phyloP scores from a whole-genome alignment of 1,284 basidiomycete genomes.

The Schizophyllum amplum region DNA sequence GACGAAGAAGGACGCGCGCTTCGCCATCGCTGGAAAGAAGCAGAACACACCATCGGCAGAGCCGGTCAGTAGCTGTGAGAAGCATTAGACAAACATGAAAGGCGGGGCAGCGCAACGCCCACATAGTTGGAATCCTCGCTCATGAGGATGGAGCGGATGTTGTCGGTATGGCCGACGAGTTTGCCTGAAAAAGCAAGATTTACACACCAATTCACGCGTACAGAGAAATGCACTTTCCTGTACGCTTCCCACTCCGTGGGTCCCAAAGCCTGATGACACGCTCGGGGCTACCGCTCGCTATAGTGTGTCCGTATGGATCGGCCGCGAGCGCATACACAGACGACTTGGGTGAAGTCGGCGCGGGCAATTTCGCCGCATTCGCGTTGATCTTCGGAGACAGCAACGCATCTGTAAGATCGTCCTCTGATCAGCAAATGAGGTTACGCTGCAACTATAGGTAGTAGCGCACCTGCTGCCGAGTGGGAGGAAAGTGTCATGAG shows the following conservation, averaged over 20 bases:
- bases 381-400: not conserved
- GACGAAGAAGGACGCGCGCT: too few species aligned
- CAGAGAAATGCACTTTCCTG: too few species aligned
- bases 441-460: not conserved
- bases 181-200: too few species aligned
- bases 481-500: constrained; percentile 40
- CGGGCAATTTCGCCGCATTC: constrained; percentile 47
- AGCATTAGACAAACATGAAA: constrained; percentile 6
- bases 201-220: too few species aligned
- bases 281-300: constrained; percentile 90
- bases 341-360: constrained; percentile 44
- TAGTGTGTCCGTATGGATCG: constrained; percentile 71
- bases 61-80: constrained; percentile 70
- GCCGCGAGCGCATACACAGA: constrained; percentile 76
- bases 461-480: not conserved
- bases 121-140: constrained; percentile 88
- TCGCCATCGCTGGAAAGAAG: not conserved
- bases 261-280: constrained; percentile 90
- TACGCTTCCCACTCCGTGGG: constrained; percentile 68
- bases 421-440: not conserved
- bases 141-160: constrained; percentile 84
- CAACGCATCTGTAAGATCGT: not conserved
- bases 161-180: constrained; percentile 93
- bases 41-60: constrained; percentile 69
- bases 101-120: constrained; percentile 23